Evolutionary conservation across 1,284 basidiomycete genomes (phyloP).

Genomic region (Peniophora sp.): DNA sequence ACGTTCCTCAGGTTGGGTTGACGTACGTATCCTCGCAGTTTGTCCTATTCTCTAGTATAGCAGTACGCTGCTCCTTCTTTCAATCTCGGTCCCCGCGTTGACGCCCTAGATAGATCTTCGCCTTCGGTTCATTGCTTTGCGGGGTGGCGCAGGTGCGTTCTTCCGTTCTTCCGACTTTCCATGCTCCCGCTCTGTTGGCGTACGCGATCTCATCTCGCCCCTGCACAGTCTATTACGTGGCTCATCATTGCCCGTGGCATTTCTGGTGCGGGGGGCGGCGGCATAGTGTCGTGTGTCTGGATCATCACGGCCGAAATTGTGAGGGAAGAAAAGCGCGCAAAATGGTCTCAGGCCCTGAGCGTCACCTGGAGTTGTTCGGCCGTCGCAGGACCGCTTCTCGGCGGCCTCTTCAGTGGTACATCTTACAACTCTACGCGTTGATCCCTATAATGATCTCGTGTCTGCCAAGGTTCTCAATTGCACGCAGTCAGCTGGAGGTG

Average conservation of each 20-base stretch:
- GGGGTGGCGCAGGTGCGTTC: slow-evolving; percentile 53
- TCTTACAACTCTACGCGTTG: slow-evolving; percentile 3
- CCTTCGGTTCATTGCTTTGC: slow-evolving; percentile 64
- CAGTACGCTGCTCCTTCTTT: background rate
- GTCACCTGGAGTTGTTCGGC: slow-evolving; percentile 79
- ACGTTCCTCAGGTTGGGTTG: background rate
- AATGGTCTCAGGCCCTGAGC: slow-evolving; percentile 76
- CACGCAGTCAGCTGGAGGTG: background rate
- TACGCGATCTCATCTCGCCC: slow-evolving; percentile 33
- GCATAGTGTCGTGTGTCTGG: slow-evolving; percentile 77
- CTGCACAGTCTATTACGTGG: slow-evolving; percentile 24
- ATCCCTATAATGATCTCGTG: background rate
- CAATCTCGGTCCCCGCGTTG: background rate
- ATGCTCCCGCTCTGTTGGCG: slow-evolving; percentile 55
- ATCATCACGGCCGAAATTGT: slow-evolving; percentile 76
- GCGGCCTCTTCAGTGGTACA: slow-evolving; percentile 71
- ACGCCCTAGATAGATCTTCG: slow-evolving; percentile 35
- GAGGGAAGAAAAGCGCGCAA: slow-evolving; percentile 55
- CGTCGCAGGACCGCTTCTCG: slow-evolving; percentile 68
- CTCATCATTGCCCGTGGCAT: slow-evolving; percentile 48
- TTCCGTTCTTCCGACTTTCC: background rate
- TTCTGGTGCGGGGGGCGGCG: slow-evolving; percentile 71
- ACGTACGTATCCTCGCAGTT: background rate
- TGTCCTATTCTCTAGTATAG: background rate
- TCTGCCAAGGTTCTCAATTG: background rate